Evolutionary conservation across 2,329 filamentous ascomycete species (phyloP).

Genomic region (Colletotrichum orbiculare): DNA sequence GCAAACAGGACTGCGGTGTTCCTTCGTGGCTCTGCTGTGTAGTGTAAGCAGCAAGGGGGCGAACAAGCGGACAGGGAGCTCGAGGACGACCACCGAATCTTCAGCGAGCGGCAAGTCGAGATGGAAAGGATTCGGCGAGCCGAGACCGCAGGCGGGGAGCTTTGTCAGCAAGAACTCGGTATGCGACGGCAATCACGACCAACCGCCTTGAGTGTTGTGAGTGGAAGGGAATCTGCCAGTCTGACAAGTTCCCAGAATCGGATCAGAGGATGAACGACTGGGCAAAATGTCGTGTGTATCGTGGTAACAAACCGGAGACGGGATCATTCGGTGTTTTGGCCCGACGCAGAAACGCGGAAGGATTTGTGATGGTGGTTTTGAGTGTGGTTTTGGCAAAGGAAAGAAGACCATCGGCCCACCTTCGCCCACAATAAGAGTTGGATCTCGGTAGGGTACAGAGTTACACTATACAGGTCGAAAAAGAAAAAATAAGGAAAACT

Average conservation of each 20-base stretch:
- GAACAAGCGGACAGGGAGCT: slow-evolving; percentile 2
- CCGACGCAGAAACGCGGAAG: slow-evolving; percentile 29
- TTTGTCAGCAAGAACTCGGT: slow-evolving; percentile 28
- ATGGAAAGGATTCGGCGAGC: slow-evolving; percentile 17
- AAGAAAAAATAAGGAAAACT: slow-evolving; percentile 9
- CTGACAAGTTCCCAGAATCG: background rate
- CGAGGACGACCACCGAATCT: slow-evolving; percentile 27
- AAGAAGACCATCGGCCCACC: slow-evolving; percentile 17
- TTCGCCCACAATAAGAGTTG: slow-evolving; percentile 29
- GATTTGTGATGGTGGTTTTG: background rate
- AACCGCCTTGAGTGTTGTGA: background rate
- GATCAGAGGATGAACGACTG: too few relatives aligned
- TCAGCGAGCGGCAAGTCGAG: slow-evolving; percentile 28
- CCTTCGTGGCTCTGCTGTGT: background rate
- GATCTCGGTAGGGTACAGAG: slow-evolving; percentile 14
- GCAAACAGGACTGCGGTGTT: background rate
- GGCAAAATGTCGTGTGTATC: too few relatives aligned
- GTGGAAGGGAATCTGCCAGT: slow-evolving; percentile 15
- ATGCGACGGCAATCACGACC: too few relatives aligned
- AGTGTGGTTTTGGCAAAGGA: too few relatives aligned
- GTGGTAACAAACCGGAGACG: background rate
- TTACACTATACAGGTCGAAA: background rate
- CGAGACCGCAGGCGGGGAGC: slow-evolving; percentile 17
- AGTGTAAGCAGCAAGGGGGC: slow-evolving; percentile 5
- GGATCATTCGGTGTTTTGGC: slow-evolving; percentile 30